These are phyloP conservation scores for Euphrasia arctica DNA, from an alignment of 305 asterid species.

Conservation along the genomic window DNA sequence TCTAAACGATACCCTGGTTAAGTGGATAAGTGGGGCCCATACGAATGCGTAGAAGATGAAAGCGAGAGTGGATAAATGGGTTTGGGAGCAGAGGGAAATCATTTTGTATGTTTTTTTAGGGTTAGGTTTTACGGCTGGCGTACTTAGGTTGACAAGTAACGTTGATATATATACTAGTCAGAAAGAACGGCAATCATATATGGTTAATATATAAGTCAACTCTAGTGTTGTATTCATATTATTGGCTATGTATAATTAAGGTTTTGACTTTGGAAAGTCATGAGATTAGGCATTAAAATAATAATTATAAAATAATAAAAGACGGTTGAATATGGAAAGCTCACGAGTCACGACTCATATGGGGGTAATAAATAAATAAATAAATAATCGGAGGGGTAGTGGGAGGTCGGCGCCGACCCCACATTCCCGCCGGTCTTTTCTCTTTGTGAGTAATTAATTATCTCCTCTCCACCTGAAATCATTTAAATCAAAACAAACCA, in stretches of 20 bases:
- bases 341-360: neutral
- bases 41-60: conserved; percentile 32
- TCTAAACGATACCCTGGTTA: neutral
- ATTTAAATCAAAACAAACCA: neutral
- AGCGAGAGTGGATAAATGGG: conserved; percentile 25
- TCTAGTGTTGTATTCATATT: neutral
- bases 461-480: conserved; percentile 16
- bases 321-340: neutral
- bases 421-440: conserved; percentile 36
- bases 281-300: neutral
- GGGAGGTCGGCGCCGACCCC: conserved; percentile 51
- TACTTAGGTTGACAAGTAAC: neutral
- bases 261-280: conserved; percentile 33
- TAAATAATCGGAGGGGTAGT: conserved; percentile 27
- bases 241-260: neutral
- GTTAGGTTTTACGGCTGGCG: neutral
- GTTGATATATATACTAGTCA: conserved; percentile 2
- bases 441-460: conserved; percentile 2
- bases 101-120: conserved; percentile 18
- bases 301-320: neutral
- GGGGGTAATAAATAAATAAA: conserved; percentile 30
- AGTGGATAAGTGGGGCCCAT: conserved; percentile 32
- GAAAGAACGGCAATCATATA: conserved; percentile 12
- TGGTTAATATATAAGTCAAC: conserved; percentile 26
- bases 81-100: conserved; percentile 37